Base-by-base conservation (phyloP, 768 basidiomycete genomes). In the Sporobolomyces phaffii region DNA sequence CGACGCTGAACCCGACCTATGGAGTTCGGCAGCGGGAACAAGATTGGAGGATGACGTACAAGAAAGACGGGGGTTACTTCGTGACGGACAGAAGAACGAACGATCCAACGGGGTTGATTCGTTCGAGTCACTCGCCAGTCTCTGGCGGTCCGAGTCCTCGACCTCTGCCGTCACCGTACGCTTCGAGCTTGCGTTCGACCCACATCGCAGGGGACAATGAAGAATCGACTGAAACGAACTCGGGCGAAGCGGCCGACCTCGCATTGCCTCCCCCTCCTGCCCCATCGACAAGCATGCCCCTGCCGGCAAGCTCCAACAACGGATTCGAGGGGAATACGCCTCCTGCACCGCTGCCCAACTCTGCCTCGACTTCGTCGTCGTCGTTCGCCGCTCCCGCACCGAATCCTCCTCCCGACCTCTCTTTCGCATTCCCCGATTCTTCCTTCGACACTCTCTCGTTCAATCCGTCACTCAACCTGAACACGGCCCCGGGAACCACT, bases 11-110 rank as follows among this genome's bases (percentile, higher is more conserved):
- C 48, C 70, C 70, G 38, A 72, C 70, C 1, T 62, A 36, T n/a
- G 70, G 70, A 22, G 70, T 72, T 5, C 59, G 70, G 8, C 65
- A 72, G 18, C 50, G 70, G 28, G 62, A 72, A 50, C 70, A 72
- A 54, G 70, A 72, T 56, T 72, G 70, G 70, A 54, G 67, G 34
- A 33, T 62, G 31, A 60, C 54, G 18, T 67, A 51, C 62, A 53
- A 60, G 61, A 54, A 56, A 44, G 69, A 66, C 26, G 64, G 61
- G 34, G 64, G 64, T 20, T 65, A 58, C 50, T 70, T 65, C 43
- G 60, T 70, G 44, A 62, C 63, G 11, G 63, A 62, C 34, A 53
- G 54, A 6, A 63, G 36, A 24, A 18, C 52, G 45, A 62, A 50
- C 64, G 60, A 68, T 26, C 69, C 60, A 6, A 54, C 60, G 2